These are phyloP conservation scores for Urtica urens DNA, from an alignment of 306 rosid genomes.

Conservation along the genomic window DNA sequence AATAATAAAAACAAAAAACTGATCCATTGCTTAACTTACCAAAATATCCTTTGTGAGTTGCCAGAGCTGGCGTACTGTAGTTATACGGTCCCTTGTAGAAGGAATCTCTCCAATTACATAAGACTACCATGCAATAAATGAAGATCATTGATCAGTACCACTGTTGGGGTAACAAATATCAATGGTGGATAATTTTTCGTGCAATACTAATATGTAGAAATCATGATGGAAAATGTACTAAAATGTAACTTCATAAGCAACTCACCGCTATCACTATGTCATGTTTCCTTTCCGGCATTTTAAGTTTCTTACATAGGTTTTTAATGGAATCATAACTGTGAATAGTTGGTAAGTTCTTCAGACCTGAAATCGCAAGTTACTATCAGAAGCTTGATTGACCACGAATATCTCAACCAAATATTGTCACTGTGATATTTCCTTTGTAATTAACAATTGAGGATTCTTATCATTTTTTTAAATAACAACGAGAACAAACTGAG, in stretches of 20 bases:
- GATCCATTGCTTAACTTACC: too few relatives aligned
- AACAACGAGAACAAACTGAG: too few relatives aligned
- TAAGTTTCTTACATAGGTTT: conserved; percentile 40
- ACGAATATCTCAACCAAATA: neutral
- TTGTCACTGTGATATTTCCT: too few relatives aligned
- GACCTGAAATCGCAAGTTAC: conserved; percentile 35
- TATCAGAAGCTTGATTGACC: conserved; percentile 6
- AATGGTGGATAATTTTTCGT: neutral
- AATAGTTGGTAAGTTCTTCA: conserved; percentile 77
- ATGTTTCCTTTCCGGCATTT: conserved; percentile 72
- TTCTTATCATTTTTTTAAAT: too few relatives aligned
- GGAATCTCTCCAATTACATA: conserved; percentile 97
- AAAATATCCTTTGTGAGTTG: conserved; percentile 70
- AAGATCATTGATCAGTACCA: conserved; percentile 20
- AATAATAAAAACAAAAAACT: too few relatives aligned
- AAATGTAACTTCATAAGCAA: conserved; percentile 12
- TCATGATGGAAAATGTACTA: conserved; percentile 1
- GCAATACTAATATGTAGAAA: neutral
- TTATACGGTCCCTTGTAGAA: conserved; percentile 71
- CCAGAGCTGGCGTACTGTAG: conserved; percentile 91
- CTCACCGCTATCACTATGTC: conserved; percentile 97
- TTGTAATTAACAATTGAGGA: too few relatives aligned
- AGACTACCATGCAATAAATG: conserved; percentile 46
- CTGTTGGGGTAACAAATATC: conserved; percentile 1
- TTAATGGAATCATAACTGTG: conserved; percentile 87